Percentiles rank a stretch among this genome's conserved stretches.
Conservation (phyloP, 352 stramenopile species). For the Phytophthora pluvialis region DNA sequence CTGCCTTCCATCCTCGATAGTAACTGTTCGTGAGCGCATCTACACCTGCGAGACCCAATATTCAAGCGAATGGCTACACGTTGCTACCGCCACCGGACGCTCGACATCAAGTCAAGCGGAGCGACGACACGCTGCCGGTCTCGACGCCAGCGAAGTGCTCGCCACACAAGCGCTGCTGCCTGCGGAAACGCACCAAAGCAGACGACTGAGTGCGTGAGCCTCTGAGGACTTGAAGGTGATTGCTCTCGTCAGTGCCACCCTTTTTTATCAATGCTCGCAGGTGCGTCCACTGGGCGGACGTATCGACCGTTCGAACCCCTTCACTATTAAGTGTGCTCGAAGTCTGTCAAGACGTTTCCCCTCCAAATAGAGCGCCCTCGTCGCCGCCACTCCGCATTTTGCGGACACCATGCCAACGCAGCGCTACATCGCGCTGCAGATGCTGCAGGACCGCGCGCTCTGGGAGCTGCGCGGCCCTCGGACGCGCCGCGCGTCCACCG, state of each 20-base stretch:
- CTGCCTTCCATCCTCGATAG: conserved; percentile 12
- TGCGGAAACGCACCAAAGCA: too few species aligned
- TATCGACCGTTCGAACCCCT: neutral
- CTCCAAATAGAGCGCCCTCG: conserved; percentile 14
- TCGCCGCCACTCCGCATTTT: conserved; percentile 20
- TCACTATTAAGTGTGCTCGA: conserved; percentile 16
- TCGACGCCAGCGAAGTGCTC: neutral
- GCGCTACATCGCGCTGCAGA: conserved; percentile 37
- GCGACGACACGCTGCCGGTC: neutral
- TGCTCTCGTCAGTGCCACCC: neutral
- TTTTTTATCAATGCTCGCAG: conserved; percentile 13
- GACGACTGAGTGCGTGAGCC: too few species aligned
- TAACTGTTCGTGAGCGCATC: neutral
- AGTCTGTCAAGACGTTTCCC: neutral
- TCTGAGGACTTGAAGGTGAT: too few species aligned
- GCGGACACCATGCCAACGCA: conserved; percentile 27
- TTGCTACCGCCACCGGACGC: conserved; percentile 14
- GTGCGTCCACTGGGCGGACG: conserved; percentile 23
- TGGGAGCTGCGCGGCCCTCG: conserved; percentile 16
- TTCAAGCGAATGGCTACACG: neutral
- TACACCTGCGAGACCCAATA: conserved; percentile 4
- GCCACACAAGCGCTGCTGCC: too few species aligned
- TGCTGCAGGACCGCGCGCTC: conserved; percentile 34
- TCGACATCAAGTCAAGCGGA: neutral
- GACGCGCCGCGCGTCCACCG: conserved; percentile 22